Conservation (phyloP, 306 rosid species). For the Acacia confusa region DNA sequence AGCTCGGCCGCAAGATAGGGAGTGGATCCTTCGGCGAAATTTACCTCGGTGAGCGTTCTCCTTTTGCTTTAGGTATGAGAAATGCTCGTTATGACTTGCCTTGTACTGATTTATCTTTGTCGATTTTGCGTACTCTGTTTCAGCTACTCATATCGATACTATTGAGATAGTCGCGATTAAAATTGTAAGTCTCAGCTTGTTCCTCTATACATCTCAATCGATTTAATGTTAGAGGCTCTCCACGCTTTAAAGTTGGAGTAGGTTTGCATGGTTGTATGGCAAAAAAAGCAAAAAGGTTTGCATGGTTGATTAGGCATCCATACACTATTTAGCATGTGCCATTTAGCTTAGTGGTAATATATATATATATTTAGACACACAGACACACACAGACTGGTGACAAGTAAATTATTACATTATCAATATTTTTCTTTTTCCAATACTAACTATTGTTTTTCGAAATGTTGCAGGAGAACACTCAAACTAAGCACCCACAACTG, state of each 20-base stretch:
- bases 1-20: constrained; percentile 97
- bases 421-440: neutral
- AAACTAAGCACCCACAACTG: constrained; percentile 90
- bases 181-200: constrained; percentile 59
- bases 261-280: neutral
- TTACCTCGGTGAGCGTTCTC: constrained; percentile 57
- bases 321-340: neutral
- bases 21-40: constrained; percentile 98
- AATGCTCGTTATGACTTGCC: neutral
- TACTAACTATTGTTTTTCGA: neutral
- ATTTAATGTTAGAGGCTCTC: neutral
- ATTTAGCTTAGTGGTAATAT: neutral
- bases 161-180: constrained; percentile 91
- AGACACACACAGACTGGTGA: neutral
- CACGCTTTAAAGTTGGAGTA: neutral
- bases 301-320: constrained; percentile 14
- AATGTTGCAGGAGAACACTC: constrained; percentile 70
- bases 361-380: too few species aligned
- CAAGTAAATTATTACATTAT: neutral
- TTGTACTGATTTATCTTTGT: constrained; percentile 27
- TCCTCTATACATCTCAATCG: neutral
- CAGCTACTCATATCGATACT: constrained; percentile 87
- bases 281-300: neutral
- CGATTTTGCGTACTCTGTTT: constrained; percentile 24
- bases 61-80: neutral